These are phyloP conservation scores for Vigna unguiculata DNA, from an alignment of 306 rosid genomes.

Conservation along the genomic window DNA sequence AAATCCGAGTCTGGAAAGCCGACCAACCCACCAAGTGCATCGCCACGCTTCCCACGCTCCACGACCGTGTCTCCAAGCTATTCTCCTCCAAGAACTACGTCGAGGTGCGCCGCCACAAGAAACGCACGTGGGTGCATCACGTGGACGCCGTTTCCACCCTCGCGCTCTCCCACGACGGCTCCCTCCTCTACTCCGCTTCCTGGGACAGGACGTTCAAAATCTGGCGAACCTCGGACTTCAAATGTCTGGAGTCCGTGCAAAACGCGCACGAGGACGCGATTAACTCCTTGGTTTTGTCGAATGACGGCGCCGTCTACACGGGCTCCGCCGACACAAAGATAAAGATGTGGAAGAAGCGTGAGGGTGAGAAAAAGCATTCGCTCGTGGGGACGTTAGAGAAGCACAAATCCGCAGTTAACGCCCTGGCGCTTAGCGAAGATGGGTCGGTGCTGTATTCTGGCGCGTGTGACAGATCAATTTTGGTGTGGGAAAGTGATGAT, in stretches of 20 bases:
- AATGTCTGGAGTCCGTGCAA: slow-evolving; percentile 62
- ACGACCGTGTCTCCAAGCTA: slow-evolving; percentile 52
- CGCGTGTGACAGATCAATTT: slow-evolving; percentile 74
- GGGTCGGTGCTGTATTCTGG: slow-evolving; percentile 71
- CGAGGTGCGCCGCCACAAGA: slow-evolving; percentile 63
- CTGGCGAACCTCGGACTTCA: slow-evolving; percentile 69
- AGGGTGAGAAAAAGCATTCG: slow-evolving; percentile 34
- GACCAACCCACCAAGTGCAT: slow-evolving; percentile 54
- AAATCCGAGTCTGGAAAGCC: slow-evolving; percentile 72
- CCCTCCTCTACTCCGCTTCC: slow-evolving; percentile 71
- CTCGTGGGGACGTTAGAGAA: slow-evolving; percentile 60
- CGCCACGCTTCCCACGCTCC: slow-evolving; percentile 66
- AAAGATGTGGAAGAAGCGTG: slow-evolving; percentile 59
- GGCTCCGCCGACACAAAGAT: slow-evolving; percentile 78
- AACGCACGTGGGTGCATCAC: slow-evolving; percentile 79
- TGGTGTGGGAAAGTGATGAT: slow-evolving; percentile 66
- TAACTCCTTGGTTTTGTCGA: slow-evolving; percentile 59
- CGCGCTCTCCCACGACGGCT: slow-evolving; percentile 55
- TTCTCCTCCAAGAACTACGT: slow-evolving; percentile 64
- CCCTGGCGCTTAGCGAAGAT: slow-evolving; percentile 60
- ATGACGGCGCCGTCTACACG: slow-evolving; percentile 59
- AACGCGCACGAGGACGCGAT: slow-evolving; percentile 83
- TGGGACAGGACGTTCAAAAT: slow-evolving; percentile 82
- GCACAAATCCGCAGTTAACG: slow-evolving; percentile 77
- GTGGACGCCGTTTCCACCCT: slow-evolving; percentile 71